phyloP scores from a whole-genome alignment of 768 basidiomycete species.

The Tricholoma hemisulphureum region DNA sequence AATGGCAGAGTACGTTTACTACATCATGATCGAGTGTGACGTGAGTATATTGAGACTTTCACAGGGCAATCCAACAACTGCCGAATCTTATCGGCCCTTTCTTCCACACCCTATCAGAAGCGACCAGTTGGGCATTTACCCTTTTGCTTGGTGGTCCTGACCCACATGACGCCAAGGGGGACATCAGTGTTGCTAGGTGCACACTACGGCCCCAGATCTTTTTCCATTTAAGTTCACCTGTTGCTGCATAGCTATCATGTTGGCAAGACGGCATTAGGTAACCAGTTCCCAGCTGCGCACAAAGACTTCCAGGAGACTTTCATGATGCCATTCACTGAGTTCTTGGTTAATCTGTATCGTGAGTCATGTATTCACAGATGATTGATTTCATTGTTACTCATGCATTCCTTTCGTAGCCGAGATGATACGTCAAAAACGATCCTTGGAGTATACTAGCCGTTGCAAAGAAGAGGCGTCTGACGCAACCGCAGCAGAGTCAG shows the following conservation, averaged over 20 bases:
- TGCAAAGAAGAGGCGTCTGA: neutral
- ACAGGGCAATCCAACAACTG: neutral
- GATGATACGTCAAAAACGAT: neutral
- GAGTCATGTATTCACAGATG: neutral
- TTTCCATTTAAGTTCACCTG: neutral
- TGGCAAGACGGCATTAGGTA: neutral
- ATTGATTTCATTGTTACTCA: neutral
- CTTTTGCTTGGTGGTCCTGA: neutral
- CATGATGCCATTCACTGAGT: slow-evolving; percentile 6
- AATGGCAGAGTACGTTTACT: neutral
- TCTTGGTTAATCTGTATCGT: slow-evolving; percentile 3
- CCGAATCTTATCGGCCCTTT: neutral
- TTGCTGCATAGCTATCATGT: slow-evolving; percentile 1
- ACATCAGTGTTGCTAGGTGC: slow-evolving; percentile 8
- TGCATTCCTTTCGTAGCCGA: neutral
- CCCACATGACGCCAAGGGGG: neutral
- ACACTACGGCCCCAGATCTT: neutral
- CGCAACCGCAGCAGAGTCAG: neutral
- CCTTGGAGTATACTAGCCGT: neutral
- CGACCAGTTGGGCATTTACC: neutral
- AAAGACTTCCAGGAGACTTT: slow-evolving; percentile 3
- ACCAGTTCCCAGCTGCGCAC: neutral
- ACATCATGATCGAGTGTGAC: neutral
- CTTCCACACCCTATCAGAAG: neutral
- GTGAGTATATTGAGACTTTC: neutral